Conservation (phyloP, 495 filamentous ascomycete genomes). For the Chaetomidium leptoderma region DNA sequence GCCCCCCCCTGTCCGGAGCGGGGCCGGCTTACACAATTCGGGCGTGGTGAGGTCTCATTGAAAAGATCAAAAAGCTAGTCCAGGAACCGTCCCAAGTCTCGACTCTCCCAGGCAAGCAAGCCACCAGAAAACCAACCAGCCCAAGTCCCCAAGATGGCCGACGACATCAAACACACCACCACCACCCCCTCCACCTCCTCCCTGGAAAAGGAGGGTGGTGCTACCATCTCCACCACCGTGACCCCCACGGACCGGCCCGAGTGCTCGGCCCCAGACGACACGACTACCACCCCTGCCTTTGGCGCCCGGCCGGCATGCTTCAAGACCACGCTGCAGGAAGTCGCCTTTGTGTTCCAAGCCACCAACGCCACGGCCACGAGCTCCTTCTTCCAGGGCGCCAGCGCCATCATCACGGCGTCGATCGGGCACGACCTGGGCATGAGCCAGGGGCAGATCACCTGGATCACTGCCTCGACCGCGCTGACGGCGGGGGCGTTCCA, state of each 20-base stretch:
- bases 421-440: slow-evolving; percentile 60
- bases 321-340: slow-evolving; percentile 58
- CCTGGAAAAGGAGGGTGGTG: background rate
- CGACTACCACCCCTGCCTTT: background rate
- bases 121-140: background rate
- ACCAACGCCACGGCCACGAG: slow-evolving; percentile 65
- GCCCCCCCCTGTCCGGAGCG: background rate
- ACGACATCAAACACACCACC: background rate
- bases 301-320: slow-evolving; percentile 54
- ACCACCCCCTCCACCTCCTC: background rate
- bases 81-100: no score
- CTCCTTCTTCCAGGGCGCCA: slow-evolving; percentile 56
- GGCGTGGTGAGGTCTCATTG: background rate
- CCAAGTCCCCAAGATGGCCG: background rate
- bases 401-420: slow-evolving; percentile 58
- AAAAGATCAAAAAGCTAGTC: no score
- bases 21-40: background rate
- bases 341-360: slow-evolving; percentile 61
- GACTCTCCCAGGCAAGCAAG: no score
- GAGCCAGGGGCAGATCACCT: slow-evolving; percentile 65
- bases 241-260: background rate
- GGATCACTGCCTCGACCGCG: slow-evolving; percentile 63
- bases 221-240: background rate
- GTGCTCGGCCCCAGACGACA: background rate
- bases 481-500: slow-evolving; percentile 63